Evolutionary conservation across 2,329 filamentous ascomycete genomes (phyloP), one percentile per base, ranked within the genome.

Genomic region (Dothideomycetes sp.): DNA sequence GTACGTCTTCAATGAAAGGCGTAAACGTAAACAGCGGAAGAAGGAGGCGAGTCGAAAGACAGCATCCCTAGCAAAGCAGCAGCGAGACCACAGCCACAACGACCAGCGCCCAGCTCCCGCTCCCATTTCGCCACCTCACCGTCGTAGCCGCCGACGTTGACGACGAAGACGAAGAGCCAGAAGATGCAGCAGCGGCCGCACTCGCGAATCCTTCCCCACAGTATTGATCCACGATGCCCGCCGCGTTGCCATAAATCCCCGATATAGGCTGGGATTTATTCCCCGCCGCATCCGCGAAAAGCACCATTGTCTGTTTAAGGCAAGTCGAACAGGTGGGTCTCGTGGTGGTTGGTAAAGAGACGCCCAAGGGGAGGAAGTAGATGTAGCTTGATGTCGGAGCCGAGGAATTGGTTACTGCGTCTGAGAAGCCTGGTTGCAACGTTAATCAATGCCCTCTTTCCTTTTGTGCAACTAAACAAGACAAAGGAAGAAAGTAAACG

Each of bases 331-430:
- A 98, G 1, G 65, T 76, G 1, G 87, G 84, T n/a, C 70, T 67
- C 18, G 79, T 75, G 16, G 72, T 72, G 11, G 66, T 69, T 0
- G 84, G 84, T 10, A 95, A 64, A 1, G 69, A 60, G 31, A 79
- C 71, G 43, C 91, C 91, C 40, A 94, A 71, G 0, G 88, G 84
- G 3, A 96, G 67, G 52, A 82, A 89, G 64, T 95, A 98, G 27
- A 91, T 72, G 54, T 88, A 89, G 24, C 77, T 73, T 56, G 91
- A 81, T 22, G 77, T 75, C 0, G 82, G 69, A 7, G 75, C 80
- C 16, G 75, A 73, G 4, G 65, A 57, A 61, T 94, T 94, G 35
- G 83, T 86, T 44, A 88, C 77, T 36, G 89, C 86, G 50, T 84
- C 81, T 48, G 84, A 84, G 58, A 86, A 95, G 65, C 73, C 55